Evolutionary conservation across 768 basidiomycete genomes (phyloP), one percentile per base, ranked within the genome.

Genomic region (Asterophora lycoperdoides): DNA sequence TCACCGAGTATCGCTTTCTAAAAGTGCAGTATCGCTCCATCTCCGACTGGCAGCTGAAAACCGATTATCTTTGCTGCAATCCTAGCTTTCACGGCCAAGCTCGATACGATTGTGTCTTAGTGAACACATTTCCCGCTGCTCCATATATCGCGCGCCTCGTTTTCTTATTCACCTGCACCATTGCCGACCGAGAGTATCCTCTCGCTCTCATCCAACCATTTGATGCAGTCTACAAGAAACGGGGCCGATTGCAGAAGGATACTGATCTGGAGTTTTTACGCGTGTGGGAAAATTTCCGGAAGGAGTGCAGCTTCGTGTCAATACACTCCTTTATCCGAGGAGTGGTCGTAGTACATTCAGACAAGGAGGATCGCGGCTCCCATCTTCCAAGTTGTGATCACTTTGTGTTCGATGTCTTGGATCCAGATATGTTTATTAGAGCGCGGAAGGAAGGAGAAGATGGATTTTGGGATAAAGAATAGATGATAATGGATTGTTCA

Each of bases 31-130:
- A 65, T 52, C 57, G 51, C 11, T 67, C 60, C 0, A 43, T 29
- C 1, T 46, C 64, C 8, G 56, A n/a, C n/a, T n/a, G n/a, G n/a
- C n/a, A n/a, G n/a, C n/a, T n/a, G n/a, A n/a, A n/a, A n/a, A n/a
- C n/a, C 1, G 62, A 73, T 45, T 54, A 63, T 26, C 55, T 73
- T 1, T 49, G 52, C 2, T 66, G 60, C 52, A 68, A 61, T 44
- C 64, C 67, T 7, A 41, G 37, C 0, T 73, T 72, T 49, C 55
- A 60, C 34, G 35, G 51, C 0, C 19, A 35, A 1, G 60, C 58
- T 7, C 57, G 56, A 0, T 69, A 61, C 26, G 56, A 69, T n/a
- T n/a, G n/a, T n/a, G n/a, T n/a, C n/a, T n/a, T n/a, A n/a, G n/a
- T n/a, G n/a, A n/a, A n/a, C n/a, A 39, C 38, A 10, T 11, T 48